phyloP scores from a whole-genome alignment of 106 monocot genomes.

The Gastrodia elata region DNA sequence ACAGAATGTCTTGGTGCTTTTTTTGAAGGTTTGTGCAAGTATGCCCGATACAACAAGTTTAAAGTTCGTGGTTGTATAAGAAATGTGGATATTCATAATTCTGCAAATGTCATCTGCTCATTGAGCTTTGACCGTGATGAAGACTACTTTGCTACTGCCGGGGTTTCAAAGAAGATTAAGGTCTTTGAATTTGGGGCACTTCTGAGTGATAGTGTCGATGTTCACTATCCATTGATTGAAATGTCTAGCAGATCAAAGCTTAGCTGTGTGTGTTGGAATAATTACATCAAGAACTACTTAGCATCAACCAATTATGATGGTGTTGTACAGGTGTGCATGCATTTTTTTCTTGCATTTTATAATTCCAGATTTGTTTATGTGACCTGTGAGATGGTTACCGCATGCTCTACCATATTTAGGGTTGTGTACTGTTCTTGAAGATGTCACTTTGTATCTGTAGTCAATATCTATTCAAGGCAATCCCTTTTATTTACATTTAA shows the following conservation, averaged over 20 bases:
- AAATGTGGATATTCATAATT: slow-evolving; percentile 68
- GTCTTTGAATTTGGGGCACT: slow-evolving; percentile 85
- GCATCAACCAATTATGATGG: slow-evolving; percentile 93
- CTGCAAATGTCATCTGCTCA: slow-evolving; percentile 92
- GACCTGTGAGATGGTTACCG: too few species aligned
- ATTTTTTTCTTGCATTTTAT: neutral
- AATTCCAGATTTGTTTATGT: too few species aligned
- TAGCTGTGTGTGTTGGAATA: slow-evolving; percentile 93
- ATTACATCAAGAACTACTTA: slow-evolving; percentile 90
- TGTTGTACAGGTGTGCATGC: slow-evolving; percentile 64
- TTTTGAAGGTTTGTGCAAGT: slow-evolving; percentile 92
- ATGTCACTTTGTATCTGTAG: too few species aligned
- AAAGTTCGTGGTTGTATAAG: slow-evolving; percentile 70
- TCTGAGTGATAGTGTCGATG: slow-evolving; percentile 67
- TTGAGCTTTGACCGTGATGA: slow-evolving; percentile 97
- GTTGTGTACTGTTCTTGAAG: too few species aligned
- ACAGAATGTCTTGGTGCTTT: slow-evolving; percentile 47
- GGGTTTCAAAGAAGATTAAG: slow-evolving; percentile 91
- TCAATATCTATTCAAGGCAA: too few species aligned
- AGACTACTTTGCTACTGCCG: slow-evolving; percentile 92
- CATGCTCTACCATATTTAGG: too few species aligned
- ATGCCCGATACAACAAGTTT: slow-evolving; percentile 86
- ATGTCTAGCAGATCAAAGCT: slow-evolving; percentile 78
- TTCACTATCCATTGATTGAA: slow-evolving; percentile 90
- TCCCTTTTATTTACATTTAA: too few species aligned